phyloP scores from a whole-genome alignment of 1,284 basidiomycete genomes.

The Microstroma glucosiphilum region DNA sequence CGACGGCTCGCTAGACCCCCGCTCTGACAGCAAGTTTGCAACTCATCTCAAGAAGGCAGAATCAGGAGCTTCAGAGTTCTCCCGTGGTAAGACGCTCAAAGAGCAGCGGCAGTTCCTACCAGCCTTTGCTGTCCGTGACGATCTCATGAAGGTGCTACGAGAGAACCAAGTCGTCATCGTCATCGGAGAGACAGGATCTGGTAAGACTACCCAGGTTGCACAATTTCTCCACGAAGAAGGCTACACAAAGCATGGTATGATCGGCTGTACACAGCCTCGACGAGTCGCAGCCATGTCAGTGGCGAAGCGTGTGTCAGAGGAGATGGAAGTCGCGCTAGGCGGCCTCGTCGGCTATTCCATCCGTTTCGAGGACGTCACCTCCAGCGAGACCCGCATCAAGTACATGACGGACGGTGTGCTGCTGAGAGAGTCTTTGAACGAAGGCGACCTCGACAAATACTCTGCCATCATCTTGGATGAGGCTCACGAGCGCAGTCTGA shows the following conservation, averaged over 20 bases:
- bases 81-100: conserved; percentile 74
- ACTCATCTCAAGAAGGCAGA: conserved; percentile 61
- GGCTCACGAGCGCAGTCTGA: conserved; percentile 90
- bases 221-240: conserved; percentile 95
- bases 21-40: conserved; percentile 92
- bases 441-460: conserved; percentile 89
- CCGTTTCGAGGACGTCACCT: conserved; percentile 94
- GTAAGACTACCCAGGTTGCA: conserved; percentile 85
- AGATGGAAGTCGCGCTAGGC: conserved; percentile 74
- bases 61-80: conserved; percentile 65
- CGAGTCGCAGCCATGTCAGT: conserved; percentile 98
- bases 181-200: conserved; percentile 90
- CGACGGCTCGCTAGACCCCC: conserved; percentile 61
- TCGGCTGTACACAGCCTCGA: conserved; percentile 93
- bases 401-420: conserved; percentile 94
- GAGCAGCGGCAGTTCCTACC: conserved; percentile 95
- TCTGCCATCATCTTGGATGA: conserved; percentile 94
- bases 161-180: conserved; percentile 94
- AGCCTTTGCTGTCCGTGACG: conserved; percentile 94
- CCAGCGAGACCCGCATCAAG: conserved; percentile 85
- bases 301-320: conserved; percentile 95
- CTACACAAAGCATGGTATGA: conserved; percentile 76
- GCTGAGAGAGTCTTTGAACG: conserved; percentile 87
- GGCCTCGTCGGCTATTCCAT: conserved; percentile 89
- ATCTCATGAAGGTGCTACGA: conserved; percentile 77